Evolutionary conservation across 331 rosid genomes (phyloP).

Genomic region (Malus hybrid): DNA sequence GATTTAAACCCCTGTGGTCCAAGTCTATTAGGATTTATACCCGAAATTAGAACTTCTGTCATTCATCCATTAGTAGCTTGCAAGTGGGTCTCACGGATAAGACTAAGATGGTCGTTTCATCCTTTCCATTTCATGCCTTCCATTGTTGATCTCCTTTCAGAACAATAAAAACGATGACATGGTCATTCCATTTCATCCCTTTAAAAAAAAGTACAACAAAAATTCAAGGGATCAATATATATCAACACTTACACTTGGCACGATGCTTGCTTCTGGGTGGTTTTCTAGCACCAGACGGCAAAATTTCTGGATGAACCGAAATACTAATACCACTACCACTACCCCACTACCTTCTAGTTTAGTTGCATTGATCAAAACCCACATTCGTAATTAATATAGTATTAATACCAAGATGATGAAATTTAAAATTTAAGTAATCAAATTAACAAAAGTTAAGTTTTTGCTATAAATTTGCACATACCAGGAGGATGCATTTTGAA

Average conservation of each 20-base stretch:
- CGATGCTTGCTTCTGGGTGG: constrained; percentile 52
- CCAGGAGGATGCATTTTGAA: constrained; percentile 49
- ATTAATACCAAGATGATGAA: neutral
- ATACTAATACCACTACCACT: constrained; percentile 1
- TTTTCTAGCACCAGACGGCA: constrained; percentile 10
- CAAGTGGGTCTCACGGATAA: too few relatives aligned
- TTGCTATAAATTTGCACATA: neutral
- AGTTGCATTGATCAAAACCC: constrained; percentile 24
- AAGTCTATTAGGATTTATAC: too few relatives aligned
- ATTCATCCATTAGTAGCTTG: too few relatives aligned
- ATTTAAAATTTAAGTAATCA: neutral
- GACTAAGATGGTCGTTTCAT: too few relatives aligned
- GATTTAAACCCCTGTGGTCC: too few relatives aligned
- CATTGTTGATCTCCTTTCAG: too few relatives aligned
- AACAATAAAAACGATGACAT: too few relatives aligned
- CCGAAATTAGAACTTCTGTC: too few relatives aligned
- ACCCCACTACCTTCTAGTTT: constrained; percentile 28
- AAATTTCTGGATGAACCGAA: constrained; percentile 6
- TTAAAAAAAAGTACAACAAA: too few relatives aligned
- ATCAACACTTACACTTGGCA: constrained; percentile 48
- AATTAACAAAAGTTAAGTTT: neutral
- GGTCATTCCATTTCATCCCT: too few relatives aligned
- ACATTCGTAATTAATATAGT: neutral
- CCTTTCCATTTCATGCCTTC: too few relatives aligned
- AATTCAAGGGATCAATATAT: neutral